Base-by-base conservation (phyloP, 2,329 filamentous ascomycete species). In the Aspergillus sp. region DNA sequence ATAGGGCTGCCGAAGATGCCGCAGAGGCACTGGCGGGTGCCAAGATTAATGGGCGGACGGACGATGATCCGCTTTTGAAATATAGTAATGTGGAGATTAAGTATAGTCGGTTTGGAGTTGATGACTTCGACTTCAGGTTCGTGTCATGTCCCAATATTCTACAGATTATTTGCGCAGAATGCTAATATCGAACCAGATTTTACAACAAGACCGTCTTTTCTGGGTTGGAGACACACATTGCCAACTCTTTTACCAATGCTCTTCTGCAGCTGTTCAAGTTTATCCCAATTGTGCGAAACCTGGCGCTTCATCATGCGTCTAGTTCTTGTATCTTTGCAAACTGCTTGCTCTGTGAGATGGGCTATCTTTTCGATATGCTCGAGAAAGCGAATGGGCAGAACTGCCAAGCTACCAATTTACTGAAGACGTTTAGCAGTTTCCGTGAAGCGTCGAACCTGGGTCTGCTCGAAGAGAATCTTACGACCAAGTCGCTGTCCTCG, bases 71-170 rank as follows among this genome's bases (percentile, higher is more conserved):
- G 4, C 86, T 91, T 26, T 79, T 86, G 6, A 88, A 93, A 73
- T 98, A 98, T 66, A 83, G 86, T 53, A 90, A 89, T 58, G 86
- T 96, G 7, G 91, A 97, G 66, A 98, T 98, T 71, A 96, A 96
- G 65, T 98, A 97, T 73, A 96, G 91, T 75, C 94, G 89, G 63
- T 98, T 96, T 66, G 93, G 93, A 19, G 89, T 98, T n/a, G 91
- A 97, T 60, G 94, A 98, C 66, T 98, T 98, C 65, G 93, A 98
- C 66, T 98, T 98, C 69, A 85, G 86, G 82, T 96, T 86, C 67
- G 96, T 73, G 94, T 93, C 66, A 86, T 76, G 10, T 32, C 12
- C 73, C n/a, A 19, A 19, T 19, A 19, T 88, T 85, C 61, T 90
- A 19, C 19, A 19, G 19, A 19, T 19, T 88, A 8, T 88, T 88